Conservation (phyloP, 192 early-diverging fungal genomes). For the Coemansia sp. region DNA sequence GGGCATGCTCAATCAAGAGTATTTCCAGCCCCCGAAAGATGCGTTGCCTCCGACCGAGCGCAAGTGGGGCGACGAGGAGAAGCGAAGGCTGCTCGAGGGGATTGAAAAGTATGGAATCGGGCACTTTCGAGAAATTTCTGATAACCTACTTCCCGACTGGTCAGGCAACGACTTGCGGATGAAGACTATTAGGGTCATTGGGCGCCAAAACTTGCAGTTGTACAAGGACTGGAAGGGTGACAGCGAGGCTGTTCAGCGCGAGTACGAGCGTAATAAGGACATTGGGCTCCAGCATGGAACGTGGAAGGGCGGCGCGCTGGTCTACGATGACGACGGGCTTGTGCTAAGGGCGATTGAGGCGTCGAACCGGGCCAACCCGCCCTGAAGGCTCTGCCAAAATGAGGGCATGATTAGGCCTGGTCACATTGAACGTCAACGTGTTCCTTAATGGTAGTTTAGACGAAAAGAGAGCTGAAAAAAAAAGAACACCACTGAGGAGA, state of each 20-base stretch:
- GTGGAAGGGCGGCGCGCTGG: constrained; percentile 79
- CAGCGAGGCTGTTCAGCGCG: constrained; percentile 62
- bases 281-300: constrained; percentile 70
- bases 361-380: constrained; percentile 36
- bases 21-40: constrained; percentile 68
- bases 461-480: too few relatives aligned
- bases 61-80: constrained; percentile 85
- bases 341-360: constrained; percentile 61
- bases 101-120: constrained; percentile 84
- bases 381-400: constrained; percentile 8
- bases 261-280: constrained; percentile 79
- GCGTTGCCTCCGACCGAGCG: constrained; percentile 57
- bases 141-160: constrained; percentile 74
- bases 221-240: constrained; percentile 85
- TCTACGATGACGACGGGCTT: constrained; percentile 79
- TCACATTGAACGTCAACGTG: not conserved
- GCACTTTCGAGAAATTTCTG: constrained; percentile 83
- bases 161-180: constrained; percentile 76
- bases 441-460: too few relatives aligned
- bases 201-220: constrained; percentile 82
- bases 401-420: not conserved
- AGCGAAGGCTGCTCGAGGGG: constrained; percentile 68
- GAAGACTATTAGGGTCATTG: constrained; percentile 80
- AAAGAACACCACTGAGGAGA: too few relatives aligned
- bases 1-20: constrained; percentile 86